These are phyloP conservation scores for Melanogaster broomeanus DNA, from an alignment of 768 basidiomycete genomes.

Conservation along the genomic window DNA sequence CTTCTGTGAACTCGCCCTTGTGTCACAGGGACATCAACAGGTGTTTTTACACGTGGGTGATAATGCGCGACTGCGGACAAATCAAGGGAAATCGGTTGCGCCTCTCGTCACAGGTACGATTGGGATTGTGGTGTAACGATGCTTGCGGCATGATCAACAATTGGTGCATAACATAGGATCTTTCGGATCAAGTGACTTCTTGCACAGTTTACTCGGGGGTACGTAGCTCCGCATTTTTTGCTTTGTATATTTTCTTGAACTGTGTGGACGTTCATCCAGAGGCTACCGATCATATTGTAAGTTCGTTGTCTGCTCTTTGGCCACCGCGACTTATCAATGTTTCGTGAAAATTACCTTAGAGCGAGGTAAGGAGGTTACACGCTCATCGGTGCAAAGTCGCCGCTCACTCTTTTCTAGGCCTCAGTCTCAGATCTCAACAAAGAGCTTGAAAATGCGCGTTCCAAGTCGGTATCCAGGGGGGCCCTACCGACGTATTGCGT, in stretches of 20 bases:
- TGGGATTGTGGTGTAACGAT: not conserved
- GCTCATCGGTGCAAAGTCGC: constrained; percentile 5
- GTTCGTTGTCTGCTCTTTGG: constrained; percentile 15
- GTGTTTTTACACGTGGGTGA: constrained; percentile 91
- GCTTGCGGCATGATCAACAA: not conserved
- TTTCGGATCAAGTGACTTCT: constrained; percentile 79
- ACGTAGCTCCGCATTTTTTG: constrained; percentile 22
- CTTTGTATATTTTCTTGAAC: not conserved
- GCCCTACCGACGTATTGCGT: constrained; percentile 52
- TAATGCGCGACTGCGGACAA: constrained; percentile 70
- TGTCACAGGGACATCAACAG: constrained; percentile 68
- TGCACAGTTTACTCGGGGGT: constrained; percentile 76
- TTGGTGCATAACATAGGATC: constrained; percentile 45
- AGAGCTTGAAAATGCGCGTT: constrained; percentile 71
- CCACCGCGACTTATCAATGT: not conserved
- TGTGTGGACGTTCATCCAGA: constrained; percentile 34
- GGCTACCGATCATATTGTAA: constrained; percentile 63
- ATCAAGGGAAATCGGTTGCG: constrained; percentile 72
- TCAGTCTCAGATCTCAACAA: constrained; percentile 88
- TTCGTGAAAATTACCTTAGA: constrained; percentile 17
- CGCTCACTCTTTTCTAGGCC: constrained; percentile 46
- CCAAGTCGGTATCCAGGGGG: constrained; percentile 40
- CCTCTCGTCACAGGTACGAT: constrained; percentile 73
- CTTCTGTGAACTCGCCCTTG: constrained; percentile 83
- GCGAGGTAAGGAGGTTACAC: constrained; percentile 20